Evolutionary conservation across 148 eudicot species (phyloP), one percentile per base, ranked within the genome.

Genomic region (Agrostemma githago): DNA sequence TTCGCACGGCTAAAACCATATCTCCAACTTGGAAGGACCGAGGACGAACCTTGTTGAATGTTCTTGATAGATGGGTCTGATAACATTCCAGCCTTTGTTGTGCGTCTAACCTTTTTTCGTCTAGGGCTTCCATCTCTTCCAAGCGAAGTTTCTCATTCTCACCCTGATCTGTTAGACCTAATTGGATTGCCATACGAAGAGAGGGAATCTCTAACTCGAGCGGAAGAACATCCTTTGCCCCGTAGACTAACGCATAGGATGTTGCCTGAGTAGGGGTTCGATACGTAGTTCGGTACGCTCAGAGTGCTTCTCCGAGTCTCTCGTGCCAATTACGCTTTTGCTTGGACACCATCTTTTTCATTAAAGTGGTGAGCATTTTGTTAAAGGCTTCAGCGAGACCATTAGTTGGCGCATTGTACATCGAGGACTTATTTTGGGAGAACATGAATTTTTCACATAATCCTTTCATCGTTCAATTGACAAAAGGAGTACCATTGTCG

Each of bases 21-120:
- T 26, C 34, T 5, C 34, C 71, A 2, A 43, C 57, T 19, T 42
- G 37, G 12, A 68, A 68, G 3, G 57, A 68, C 10, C 54, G 38
- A 68, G 59, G 72, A 2, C 16, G 41, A 19, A 44, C 57, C 57
- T 69, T 69, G 59, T 48, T 46, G 72, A 48, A 69, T 17, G 39
- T 39, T 0, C 40, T 3, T 69, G 72, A 8, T 39, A 69, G 17
- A 8, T n/a, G 16, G 3, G 59, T 40, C 48, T 69, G 39, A 46
- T 69, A 69, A 3, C 72, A 46, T 14, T 69, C 0, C 19, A 26
- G 4, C 3, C 14, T 39, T 66, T 40, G 51, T 5, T 66, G 48
- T 12, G 70, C 51, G 1, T 66, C 10, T 0, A 38, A 4, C 16
- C 20, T 14, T 66, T 40, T 66, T 16, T 66, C 70, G 12, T 66